Evolutionary conservation across 768 basidiomycete genomes (phyloP).

Genomic region (Boletus huronensis): DNA sequence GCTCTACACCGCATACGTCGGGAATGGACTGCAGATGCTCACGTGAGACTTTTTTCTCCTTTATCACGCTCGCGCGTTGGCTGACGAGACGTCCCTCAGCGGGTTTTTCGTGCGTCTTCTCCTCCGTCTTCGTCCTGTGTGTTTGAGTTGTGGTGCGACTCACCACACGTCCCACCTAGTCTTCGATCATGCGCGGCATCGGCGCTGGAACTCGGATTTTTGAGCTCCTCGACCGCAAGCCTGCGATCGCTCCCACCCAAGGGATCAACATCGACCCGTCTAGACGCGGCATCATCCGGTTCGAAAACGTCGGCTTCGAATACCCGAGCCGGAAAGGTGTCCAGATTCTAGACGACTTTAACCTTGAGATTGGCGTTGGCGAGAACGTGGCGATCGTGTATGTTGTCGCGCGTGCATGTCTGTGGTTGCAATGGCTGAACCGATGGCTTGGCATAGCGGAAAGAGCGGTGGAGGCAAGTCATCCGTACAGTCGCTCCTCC

Average conservation of each 20-base stretch:
- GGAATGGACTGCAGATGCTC: conserved; percentile 74
- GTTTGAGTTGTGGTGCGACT: background rate
- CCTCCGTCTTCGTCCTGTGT: background rate
- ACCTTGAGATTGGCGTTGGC: conserved; percentile 76
- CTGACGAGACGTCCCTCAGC: conserved; percentile 19
- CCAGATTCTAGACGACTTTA: conserved; percentile 77
- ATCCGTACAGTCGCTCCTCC: conserved; percentile 80
- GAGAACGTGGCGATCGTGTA: conserved; percentile 92
- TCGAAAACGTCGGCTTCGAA: conserved; percentile 82
- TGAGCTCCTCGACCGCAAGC: conserved; percentile 79
- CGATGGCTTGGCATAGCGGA: conserved; percentile 49
- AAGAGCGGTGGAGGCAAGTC: conserved; percentile 94
- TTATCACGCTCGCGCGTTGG: background rate
- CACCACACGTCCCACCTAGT: conserved; percentile 38
- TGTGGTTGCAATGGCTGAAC: background rate
- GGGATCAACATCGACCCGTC: conserved; percentile 56
- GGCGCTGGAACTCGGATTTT: conserved; percentile 94
- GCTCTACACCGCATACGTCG: conserved; percentile 88
- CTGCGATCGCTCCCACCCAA: conserved; percentile 62
- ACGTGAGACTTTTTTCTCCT: conserved; percentile 46
- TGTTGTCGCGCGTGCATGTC: conserved; percentile 29
- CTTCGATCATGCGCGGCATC: conserved; percentile 94
- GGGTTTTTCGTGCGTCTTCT: conserved; percentile 37
- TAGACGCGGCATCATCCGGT: conserved; percentile 68
- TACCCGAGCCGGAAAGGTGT: conserved; percentile 86